A percentile compares a stretch with the other conserved stretches of the same genome.
phyloP scores from a whole-genome alignment of 148 eudicot species.

The Dysphania ambrosioides region DNA sequence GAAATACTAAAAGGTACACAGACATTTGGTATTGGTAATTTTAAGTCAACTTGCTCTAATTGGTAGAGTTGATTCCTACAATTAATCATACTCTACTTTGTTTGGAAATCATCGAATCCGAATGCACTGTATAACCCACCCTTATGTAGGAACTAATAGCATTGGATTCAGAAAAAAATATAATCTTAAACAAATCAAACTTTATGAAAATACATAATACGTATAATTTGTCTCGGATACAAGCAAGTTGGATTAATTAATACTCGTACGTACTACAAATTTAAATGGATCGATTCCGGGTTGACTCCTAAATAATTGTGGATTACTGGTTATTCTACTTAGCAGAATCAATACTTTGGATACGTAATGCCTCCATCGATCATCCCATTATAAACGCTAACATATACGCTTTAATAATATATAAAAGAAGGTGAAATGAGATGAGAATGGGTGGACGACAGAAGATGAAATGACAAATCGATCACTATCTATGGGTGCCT shows the following conservation, averaged over 20 bases:
- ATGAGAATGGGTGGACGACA: no score
- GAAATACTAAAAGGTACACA: not conserved
- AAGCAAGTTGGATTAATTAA: not conserved
- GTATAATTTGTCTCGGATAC: no score
- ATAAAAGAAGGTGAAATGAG: not conserved
- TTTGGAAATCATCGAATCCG: not conserved
- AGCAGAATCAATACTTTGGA: no score
- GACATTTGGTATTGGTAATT: not conserved
- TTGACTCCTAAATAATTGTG: constrained; percentile 20
- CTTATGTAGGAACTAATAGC: not conserved
- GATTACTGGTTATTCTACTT: no score
- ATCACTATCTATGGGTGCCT: not conserved
- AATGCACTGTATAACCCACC: constrained; percentile 1
- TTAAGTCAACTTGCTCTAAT: constrained; percentile 34
- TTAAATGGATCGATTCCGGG: constrained; percentile 19
- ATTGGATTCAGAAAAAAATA: not conserved
- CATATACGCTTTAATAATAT: no score
- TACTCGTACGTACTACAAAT: not conserved
- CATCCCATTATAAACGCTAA: no score
- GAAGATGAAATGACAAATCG: no score
- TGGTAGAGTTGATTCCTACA: constrained; percentile 23
- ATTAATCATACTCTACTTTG: no score
- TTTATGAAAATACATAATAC: not conserved
- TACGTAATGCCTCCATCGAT: no score
- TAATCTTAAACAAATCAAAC: not conserved